A percentile compares a stretch with the other conserved stretches of the same genome.
Conservation (phyloP, 495 filamentous ascomycete genomes). For the Tuber melanosporum region DNA sequence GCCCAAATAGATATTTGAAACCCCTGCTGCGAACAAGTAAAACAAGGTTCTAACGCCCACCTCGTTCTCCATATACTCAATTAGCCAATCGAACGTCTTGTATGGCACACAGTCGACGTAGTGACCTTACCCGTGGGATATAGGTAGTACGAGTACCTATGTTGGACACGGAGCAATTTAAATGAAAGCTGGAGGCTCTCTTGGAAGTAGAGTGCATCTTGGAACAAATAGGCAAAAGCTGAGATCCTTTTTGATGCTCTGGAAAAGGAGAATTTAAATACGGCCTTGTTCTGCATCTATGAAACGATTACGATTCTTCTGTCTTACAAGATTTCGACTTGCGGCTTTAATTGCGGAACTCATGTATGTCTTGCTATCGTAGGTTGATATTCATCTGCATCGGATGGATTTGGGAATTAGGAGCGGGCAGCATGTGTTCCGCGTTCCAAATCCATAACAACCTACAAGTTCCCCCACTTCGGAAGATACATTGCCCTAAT, state of each 20-base stretch:
- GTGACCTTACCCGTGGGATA: neutral
- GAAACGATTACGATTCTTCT: neutral
- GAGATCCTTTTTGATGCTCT: neutral
- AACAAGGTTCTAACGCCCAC: neutral
- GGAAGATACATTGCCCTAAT: neutral
- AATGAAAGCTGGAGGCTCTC: neutral
- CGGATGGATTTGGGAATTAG: too few species aligned
- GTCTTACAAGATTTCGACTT: neutral
- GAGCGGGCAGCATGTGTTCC: too few species aligned
- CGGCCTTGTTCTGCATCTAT: neutral
- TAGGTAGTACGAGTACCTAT: neutral
- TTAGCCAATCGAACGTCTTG: neutral
- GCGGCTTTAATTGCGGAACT: neutral
- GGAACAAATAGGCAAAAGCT: neutral
- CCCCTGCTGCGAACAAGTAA: neutral
- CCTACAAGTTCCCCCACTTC: neutral
- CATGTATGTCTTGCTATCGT: neutral
- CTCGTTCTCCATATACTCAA: neutral
- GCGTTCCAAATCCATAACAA: neutral
- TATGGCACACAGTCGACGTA: neutral
- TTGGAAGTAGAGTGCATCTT: neutral
- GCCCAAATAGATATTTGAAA: neutral
- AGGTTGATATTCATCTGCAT: neutral
- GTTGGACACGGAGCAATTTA: neutral
- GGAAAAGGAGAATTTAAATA: neutral